A percentile compares a stretch with the other conserved stretches of the same genome.
These are phyloP conservation scores for Magnusiomyces sp. DNA, from an alignment of 1,139 yeast species.

Conservation along the genomic window DNA sequence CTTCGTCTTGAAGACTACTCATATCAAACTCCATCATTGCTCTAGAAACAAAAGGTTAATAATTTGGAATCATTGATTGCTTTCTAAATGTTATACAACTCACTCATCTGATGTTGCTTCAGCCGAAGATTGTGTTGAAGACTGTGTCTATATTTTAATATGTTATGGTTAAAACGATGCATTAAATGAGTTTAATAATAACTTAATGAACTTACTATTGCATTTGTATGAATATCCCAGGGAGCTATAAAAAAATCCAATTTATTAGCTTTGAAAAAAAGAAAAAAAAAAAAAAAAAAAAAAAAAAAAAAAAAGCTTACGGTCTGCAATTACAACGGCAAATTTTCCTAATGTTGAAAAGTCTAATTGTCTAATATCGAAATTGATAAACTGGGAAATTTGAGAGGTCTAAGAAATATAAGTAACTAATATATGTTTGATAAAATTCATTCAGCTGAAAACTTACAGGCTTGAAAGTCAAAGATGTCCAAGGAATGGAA, in stretches of 20 bases:
- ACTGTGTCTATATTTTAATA: conserved; percentile 24
- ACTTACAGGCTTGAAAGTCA: too few species aligned
- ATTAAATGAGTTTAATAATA: conserved; percentile 7
- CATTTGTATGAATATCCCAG: conserved; percentile 34
- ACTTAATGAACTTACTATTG: conserved; percentile 4
- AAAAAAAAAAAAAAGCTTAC: conserved; percentile 11
- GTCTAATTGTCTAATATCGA: conserved; percentile 70
- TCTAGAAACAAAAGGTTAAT: conserved; percentile 9
- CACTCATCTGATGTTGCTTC: conserved; percentile 36
- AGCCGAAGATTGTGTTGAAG: conserved; percentile 41
- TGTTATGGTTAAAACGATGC: conserved; percentile 13
- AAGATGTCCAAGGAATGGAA: too few species aligned
- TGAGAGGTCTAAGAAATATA: too few species aligned
- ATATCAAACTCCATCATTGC: conserved; percentile 63
- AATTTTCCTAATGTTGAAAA: conserved; percentile 68
- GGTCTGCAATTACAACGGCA: conserved; percentile 84
- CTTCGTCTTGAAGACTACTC: conserved; percentile 68
- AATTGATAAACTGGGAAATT: conserved; percentile 80
- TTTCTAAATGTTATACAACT: conserved; percentile 5
- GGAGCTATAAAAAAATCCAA: conserved; percentile 22
- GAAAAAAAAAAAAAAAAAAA: neutral
- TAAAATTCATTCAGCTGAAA: too few species aligned
- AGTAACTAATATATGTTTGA: too few species aligned
- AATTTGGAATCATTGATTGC: neutral
- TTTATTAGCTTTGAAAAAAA: neutral